Conservation (phyloP, 1,284 basidiomycete species). For the Rhodotorula sp. region DNA sequence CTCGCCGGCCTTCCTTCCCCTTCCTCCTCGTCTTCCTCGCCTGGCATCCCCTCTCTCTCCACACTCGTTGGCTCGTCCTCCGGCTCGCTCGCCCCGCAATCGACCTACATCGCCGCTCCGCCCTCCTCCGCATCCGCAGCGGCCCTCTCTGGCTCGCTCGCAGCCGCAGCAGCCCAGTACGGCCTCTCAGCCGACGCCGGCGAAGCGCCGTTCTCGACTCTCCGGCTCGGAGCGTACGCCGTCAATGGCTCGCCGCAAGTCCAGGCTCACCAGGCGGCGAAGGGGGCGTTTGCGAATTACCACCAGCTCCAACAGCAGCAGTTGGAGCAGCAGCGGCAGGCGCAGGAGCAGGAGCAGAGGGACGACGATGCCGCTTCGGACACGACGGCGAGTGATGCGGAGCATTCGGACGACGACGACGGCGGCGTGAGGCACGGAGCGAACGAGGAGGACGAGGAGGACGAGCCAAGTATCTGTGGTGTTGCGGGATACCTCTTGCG, state of each 20-base stretch:
- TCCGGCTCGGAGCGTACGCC: too few relatives aligned
- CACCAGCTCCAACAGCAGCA: background rate
- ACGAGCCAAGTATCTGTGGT: background rate
- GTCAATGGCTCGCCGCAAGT: too few relatives aligned
- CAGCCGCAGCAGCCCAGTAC: background rate
- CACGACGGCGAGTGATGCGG: background rate
- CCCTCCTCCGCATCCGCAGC: background rate
- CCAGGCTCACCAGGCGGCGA: too few relatives aligned
- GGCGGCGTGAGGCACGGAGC: too few relatives aligned
- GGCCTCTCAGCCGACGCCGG: background rate
- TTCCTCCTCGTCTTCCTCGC: background rate
- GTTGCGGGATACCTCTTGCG: background rate
- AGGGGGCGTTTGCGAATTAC: background rate
- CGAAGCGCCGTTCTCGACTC: too few relatives aligned
- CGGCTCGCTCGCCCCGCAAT: background rate
- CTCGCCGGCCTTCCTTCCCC: background rate
- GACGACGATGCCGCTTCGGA: background rate
- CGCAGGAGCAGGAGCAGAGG: background rate
- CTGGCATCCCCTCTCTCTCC: background rate
- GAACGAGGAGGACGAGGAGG: background rate
- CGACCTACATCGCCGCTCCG: conserved; percentile 3
- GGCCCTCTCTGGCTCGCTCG: background rate
- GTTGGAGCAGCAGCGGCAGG: background rate
- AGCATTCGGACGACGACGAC: too few relatives aligned
- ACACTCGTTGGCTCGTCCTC: background rate